Conservation (phyloP, 495 filamentous ascomycete genomes). For the Hypoxylon trugodes region DNA sequence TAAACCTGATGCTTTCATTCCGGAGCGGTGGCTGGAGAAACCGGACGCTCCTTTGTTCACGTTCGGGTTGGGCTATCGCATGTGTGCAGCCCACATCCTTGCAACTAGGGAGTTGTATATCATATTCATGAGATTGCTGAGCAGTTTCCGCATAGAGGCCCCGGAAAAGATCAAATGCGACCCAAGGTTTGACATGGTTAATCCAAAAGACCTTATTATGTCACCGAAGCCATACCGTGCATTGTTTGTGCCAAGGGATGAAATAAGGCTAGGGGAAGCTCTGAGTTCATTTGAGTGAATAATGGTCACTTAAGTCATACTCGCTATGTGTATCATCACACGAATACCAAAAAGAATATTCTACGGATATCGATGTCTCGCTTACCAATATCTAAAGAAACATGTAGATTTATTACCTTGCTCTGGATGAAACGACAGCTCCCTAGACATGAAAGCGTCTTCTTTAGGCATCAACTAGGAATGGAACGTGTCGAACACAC, state of each 20-base stretch:
- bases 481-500: too few relatives aligned
- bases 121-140: constrained; percentile 68
- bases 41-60: constrained; percentile 69
- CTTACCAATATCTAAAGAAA: too few relatives aligned
- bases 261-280: constrained; percentile 48
- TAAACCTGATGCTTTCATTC: constrained; percentile 66
- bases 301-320: not conserved
- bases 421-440: too few relatives aligned
- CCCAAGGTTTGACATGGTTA: constrained; percentile 63
- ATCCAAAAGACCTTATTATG: constrained; percentile 66
- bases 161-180: constrained; percentile 60
- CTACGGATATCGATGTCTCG: too few relatives aligned
- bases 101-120: constrained; percentile 73
- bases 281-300: constrained; percentile 29
- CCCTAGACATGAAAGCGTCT: too few relatives aligned
- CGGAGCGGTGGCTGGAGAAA: constrained; percentile 69
- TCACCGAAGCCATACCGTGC: constrained; percentile 65
- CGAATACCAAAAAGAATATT: too few relatives aligned
- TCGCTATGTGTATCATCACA: too few relatives aligned
- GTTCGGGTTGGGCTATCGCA: constrained; percentile 70
- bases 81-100: constrained; percentile 70
- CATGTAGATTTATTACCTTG: too few relatives aligned
- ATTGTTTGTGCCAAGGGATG: constrained; percentile 62
- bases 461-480: too few relatives aligned
- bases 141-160: constrained; percentile 64